Evolutionary conservation across 345 rosid species (phyloP).

Genomic region (Durio zibethinus): DNA sequence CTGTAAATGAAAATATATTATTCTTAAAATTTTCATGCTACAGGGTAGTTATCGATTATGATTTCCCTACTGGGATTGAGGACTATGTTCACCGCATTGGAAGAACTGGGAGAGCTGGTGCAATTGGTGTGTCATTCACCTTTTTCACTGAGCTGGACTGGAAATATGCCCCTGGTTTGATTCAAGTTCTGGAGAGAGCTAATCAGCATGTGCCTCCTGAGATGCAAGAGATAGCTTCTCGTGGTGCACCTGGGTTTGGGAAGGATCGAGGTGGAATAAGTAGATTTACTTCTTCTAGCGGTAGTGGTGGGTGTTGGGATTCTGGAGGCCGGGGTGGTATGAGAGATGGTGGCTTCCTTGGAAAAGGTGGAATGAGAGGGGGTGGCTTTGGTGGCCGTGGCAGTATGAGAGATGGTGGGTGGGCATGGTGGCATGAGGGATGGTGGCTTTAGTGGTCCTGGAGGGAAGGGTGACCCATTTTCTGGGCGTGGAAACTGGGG

Average conservation of each 20-base stretch:
- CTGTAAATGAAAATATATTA: background rate
- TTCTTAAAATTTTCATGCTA: constrained; percentile 14
- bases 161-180: constrained; percentile 78
- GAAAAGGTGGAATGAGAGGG: constrained; percentile 51
- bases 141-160: constrained; percentile 92
- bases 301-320: constrained; percentile 72
- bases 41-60: constrained; percentile 93
- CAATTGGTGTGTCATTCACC: constrained; percentile 88
- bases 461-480: constrained; percentile 52
- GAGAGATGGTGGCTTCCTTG: constrained; percentile 48
- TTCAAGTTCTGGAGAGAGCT: constrained; percentile 88
- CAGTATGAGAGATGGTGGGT: constrained; percentile 35
- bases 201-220: constrained; percentile 88
- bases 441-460: constrained; percentile 39
- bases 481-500: constrained; percentile 63
- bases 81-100: constrained; percentile 99
- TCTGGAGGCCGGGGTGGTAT: constrained; percentile 47
- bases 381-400: constrained; percentile 38
- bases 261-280: constrained; percentile 70
- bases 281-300: constrained; percentile 61
- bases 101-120: constrained; percentile 99
- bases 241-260: constrained; percentile 59
- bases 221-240: constrained; percentile 79
- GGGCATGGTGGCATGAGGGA: constrained; percentile 50
- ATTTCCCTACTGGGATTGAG: constrained; percentile 92